These are phyloP conservation scores for Thielaviopsis euricoi DNA, from an alignment of 2,329 filamentous ascomycete genomes.

Conservation along the genomic window DNA sequence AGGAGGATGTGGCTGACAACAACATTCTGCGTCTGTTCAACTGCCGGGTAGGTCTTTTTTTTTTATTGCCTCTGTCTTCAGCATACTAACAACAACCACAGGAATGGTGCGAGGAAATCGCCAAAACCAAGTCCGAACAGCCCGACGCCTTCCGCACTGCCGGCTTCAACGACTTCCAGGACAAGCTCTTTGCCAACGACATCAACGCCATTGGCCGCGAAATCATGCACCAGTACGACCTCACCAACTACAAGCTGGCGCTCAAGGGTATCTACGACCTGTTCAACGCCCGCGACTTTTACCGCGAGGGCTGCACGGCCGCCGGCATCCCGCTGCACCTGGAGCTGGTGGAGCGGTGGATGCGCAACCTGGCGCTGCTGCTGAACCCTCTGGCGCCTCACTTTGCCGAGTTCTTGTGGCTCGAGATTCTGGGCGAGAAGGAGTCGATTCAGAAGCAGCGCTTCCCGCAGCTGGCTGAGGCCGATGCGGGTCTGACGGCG, in stretches of 20 bases:
- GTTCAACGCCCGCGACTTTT: conserved; percentile 72
- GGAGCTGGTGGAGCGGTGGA: conserved; percentile 61
- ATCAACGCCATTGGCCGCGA: conserved; percentile 71
- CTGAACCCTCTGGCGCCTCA: conserved; percentile 77
- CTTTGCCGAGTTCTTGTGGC: conserved; percentile 89
- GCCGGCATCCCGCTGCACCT: conserved; percentile 76
- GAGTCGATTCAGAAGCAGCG: conserved; percentile 62
- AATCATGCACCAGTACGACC: conserved; percentile 60
- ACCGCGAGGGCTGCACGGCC: conserved; percentile 65
- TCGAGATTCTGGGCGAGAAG: conserved; percentile 68
- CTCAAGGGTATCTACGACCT: conserved; percentile 76
- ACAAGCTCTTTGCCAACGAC: conserved; percentile 84
- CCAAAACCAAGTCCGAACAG: conserved; percentile 42
- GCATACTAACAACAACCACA: conserved; percentile 33
- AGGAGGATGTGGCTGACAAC: conserved; percentile 84
- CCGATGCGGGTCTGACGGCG: conserved; percentile 53
- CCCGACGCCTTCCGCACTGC: conserved; percentile 51
- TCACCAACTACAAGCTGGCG: conserved; percentile 49
- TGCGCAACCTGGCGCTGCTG: conserved; percentile 73
- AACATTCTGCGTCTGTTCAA: conserved; percentile 72
- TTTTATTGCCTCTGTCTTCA: background rate
- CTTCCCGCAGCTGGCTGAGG: conserved; percentile 53
- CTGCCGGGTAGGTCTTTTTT: conserved; percentile 12
- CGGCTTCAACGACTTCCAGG: conserved; percentile 60
- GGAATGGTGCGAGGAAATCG: conserved; percentile 83